Evolutionary conservation across 73 alveolate species (phyloP).

Genomic region (Paramecium caudatum): DNA sequence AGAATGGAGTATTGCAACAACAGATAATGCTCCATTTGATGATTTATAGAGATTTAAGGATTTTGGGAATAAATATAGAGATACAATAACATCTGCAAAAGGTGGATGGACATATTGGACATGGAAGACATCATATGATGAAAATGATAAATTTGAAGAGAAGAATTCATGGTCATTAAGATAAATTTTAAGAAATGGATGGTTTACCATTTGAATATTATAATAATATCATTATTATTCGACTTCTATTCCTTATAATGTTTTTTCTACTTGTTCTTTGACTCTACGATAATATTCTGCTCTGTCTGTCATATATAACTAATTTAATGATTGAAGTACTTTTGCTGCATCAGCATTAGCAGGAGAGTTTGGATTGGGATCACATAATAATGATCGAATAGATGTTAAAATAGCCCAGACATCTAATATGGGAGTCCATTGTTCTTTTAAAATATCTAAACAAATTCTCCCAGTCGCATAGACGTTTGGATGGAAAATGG

Average conservation of each 20-base stretch:
- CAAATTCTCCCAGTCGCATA: constrained; percentile 81
- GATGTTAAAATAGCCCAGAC: constrained; percentile 84
- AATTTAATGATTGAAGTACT: background rate
- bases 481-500: constrained; percentile 79
- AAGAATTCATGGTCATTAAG: constrained; percentile 57
- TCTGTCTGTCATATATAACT: constrained; percentile 43
- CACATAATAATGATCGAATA: constrained; percentile 80
- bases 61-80: constrained; percentile 25
- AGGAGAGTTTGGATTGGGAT: constrained; percentile 79
- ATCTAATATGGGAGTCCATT: constrained; percentile 90
- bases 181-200: constrained; percentile 58
- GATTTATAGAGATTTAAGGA: background rate
- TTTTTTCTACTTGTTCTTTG: constrained; percentile 29
- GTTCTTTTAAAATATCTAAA: constrained; percentile 86
- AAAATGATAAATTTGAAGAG: background rate
- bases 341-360: constrained; percentile 64
- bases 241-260: constrained; percentile 35
- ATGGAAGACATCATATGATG: constrained; percentile 58
- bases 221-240: constrained; percentile 26
- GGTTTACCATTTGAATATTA: background rate
- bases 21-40: constrained; percentile 53
- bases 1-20: constrained; percentile 70
- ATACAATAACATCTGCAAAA: background rate
- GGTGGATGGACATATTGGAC: constrained; percentile 73
- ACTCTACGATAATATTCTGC: constrained; percentile 61